phyloP scores from a whole-genome alignment of 805 yeast species.

The Cyberlindnera saturnus region DNA sequence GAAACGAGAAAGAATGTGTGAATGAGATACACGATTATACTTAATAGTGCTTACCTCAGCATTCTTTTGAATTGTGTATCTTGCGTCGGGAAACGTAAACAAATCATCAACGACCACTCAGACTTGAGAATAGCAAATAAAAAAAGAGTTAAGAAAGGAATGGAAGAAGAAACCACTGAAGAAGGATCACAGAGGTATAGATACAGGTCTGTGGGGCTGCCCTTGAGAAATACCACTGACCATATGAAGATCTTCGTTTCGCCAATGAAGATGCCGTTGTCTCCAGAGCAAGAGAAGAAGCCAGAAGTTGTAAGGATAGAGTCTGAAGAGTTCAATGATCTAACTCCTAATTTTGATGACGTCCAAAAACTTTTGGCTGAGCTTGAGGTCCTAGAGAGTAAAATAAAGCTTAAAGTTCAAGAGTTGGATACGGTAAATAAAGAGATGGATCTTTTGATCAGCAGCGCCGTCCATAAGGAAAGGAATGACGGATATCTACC shows the following conservation, averaged over 20 bases:
- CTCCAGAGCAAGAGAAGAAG: not conserved
- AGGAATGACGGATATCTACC: slow-evolving; percentile 7
- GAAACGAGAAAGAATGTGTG: too few species aligned
- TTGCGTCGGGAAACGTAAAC: not conserved
- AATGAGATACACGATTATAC: too few species aligned
- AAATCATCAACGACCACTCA: not conserved
- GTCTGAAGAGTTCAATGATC: too few species aligned
- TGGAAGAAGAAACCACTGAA: too few species aligned
- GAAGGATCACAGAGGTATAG: not conserved
- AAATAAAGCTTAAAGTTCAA: slow-evolving; percentile 1
- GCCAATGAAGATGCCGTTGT: not conserved
- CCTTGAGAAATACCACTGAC: not conserved
- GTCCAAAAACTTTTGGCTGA: not conserved
- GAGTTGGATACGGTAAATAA: not conserved
- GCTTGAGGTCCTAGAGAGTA: slow-evolving; percentile 3
- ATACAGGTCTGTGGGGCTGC: slow-evolving; percentile 1
- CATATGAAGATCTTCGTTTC: not conserved
- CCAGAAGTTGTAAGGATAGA: too few species aligned
- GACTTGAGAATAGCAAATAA: too few species aligned
- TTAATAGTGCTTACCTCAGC: too few species aligned
- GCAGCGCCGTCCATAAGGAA: not conserved
- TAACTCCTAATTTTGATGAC: not conserved
- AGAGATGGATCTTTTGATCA: slow-evolving; percentile 4
- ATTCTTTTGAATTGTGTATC: too few species aligned
- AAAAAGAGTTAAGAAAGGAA: too few species aligned